Evolutionary conservation across 1,284 basidiomycete genomes (phyloP).

Genomic region (Ustilago cynodontis): DNA sequence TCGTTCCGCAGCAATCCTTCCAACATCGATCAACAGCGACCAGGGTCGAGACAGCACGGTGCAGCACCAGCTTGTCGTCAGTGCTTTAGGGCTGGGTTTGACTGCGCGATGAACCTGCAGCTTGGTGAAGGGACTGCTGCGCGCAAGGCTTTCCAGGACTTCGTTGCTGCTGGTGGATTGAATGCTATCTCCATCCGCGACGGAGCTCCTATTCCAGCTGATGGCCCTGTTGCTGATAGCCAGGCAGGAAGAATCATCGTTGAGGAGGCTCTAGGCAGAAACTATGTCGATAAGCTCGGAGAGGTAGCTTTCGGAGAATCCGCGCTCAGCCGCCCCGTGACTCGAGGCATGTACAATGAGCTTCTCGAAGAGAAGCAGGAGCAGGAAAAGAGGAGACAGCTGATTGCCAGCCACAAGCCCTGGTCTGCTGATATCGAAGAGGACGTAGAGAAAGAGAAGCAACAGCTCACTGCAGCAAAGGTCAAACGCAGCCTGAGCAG

Average conservation of each 20-base stretch:
- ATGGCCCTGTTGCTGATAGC: constrained; percentile 17
- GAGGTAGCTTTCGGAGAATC: constrained; percentile 60
- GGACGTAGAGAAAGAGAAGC: constrained; percentile 16
- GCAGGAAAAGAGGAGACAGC: constrained; percentile 28
- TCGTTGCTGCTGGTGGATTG: constrained; percentile 53
- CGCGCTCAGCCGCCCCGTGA: constrained; percentile 56
- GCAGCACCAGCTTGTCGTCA: constrained; percentile 41
- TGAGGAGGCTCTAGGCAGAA: constrained; percentile 48
- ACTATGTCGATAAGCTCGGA: constrained; percentile 59
- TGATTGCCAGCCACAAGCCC: constrained; percentile 30
- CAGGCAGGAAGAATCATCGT: constrained; percentile 35
- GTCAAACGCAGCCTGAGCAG: constrained; percentile 34
- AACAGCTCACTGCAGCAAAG: constrained; percentile 5
- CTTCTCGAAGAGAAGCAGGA: constrained; percentile 56
- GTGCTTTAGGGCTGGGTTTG: constrained; percentile 58
- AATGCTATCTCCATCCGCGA: constrained; percentile 49
- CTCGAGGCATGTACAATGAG: constrained; percentile 54
- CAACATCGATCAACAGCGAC: constrained; percentile 27
- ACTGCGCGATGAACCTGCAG: constrained; percentile 59
- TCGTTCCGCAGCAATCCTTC: constrained; percentile 49
- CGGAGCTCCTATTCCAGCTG: constrained; percentile 2
- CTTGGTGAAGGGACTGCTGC: constrained; percentile 50
- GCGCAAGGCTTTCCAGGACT: constrained; percentile 57
- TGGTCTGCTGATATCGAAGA: constrained; percentile 32
- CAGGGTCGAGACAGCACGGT: constrained; percentile 34